Conservation (phyloP, 257 asterid species). For the Scutellaria barbata region DNA sequence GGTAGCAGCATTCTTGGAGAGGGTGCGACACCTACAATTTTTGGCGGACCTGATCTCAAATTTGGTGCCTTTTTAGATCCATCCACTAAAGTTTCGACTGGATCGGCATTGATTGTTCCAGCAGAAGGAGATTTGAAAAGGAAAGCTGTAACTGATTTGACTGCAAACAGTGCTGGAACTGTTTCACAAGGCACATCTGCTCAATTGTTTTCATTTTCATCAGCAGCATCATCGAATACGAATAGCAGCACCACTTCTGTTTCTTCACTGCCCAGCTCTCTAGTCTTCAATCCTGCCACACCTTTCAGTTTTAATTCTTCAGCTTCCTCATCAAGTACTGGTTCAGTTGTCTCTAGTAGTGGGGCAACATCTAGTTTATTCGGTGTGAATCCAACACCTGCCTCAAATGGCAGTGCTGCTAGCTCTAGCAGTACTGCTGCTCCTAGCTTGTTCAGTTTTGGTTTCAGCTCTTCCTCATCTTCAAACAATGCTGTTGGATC, state of each 20-base stretch:
- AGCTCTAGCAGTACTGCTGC: conserved; percentile 46
- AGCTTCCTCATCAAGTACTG: conserved; percentile 46
- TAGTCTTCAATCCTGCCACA: conserved; percentile 12
- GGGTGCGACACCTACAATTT: conserved; percentile 39
- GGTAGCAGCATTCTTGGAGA: conserved; percentile 39
- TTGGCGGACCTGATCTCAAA: conserved; percentile 36
- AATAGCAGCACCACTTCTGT: conserved; percentile 33
- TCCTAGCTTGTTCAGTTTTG: conserved; percentile 46
- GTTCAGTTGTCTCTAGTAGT: conserved; percentile 38
- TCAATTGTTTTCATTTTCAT: conserved; percentile 34
- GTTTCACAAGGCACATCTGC: conserved; percentile 39
- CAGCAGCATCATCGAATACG: conserved; percentile 36
- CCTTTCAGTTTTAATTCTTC: conserved; percentile 47
- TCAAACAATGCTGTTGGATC: conserved; percentile 35
- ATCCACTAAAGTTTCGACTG: conserved; percentile 37
- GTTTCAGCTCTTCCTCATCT: conserved; percentile 44
- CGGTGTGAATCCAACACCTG: conserved; percentile 40
- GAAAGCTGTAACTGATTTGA: conserved; percentile 37
- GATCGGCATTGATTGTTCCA: conserved; percentile 35
- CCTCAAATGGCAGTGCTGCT: conserved; percentile 30
- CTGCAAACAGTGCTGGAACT: conserved; percentile 30
- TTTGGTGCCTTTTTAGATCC: conserved; percentile 42
- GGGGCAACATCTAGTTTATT: conserved; percentile 42
- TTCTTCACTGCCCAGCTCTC: conserved; percentile 38
- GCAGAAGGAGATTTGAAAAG: conserved; percentile 38